Base-by-base conservation (phyloP, 768 basidiomycete species). In the Rhodotorula graminis region DNA sequence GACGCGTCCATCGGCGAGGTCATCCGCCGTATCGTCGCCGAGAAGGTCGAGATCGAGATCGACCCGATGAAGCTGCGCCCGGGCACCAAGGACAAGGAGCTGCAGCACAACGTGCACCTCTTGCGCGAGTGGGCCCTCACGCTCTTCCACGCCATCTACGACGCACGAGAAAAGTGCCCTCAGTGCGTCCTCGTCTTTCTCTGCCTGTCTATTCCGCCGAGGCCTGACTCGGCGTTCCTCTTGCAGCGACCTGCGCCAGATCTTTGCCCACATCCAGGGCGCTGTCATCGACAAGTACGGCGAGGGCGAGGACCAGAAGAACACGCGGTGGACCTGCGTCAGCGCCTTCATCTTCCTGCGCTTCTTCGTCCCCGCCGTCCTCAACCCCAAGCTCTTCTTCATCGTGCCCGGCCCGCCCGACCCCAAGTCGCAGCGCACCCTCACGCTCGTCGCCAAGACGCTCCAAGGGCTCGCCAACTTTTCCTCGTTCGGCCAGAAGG, bases 261-360 rank as follows among this genome's bases (percentile, higher is more conserved):
- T 77, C 57, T 78, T 79, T 44, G 66, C 65, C 37, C 71, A 78
- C 61, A 77, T 79, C 31, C 77, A 73, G 60, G 29, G 61, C 15
- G 61, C 74, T 53, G 75, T 77, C 37, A 58, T 59, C 46, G 65
- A 62, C 29, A 70, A 74, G 46, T 79, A 74, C 60, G 65, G 64
- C 25, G 0, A 40, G 11, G 55, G 55, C 37, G 65, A 74, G 33
- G 72, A 70, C 21, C 72, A 65, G 56, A 69, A 61, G 60, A 76
- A 77, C 44, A 76, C 91, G 46, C 89, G 87, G 47, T 88, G 86
- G 85, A 91, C 92, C 79, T 88, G 89, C 77, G 90, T 94, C 56
- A 91, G 90, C 49, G 92, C 92, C 2, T 93, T 94, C 79, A 87
- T 90, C 79, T 94, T 93, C 81, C 84, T 94, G 56, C 86, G 92